A percentile compares a stretch with the other conserved stretches of the same genome.
These are phyloP conservation scores for Holtermanniella nyarrowii DNA, from an alignment of 768 basidiomycete species.

Conservation along the genomic window DNA sequence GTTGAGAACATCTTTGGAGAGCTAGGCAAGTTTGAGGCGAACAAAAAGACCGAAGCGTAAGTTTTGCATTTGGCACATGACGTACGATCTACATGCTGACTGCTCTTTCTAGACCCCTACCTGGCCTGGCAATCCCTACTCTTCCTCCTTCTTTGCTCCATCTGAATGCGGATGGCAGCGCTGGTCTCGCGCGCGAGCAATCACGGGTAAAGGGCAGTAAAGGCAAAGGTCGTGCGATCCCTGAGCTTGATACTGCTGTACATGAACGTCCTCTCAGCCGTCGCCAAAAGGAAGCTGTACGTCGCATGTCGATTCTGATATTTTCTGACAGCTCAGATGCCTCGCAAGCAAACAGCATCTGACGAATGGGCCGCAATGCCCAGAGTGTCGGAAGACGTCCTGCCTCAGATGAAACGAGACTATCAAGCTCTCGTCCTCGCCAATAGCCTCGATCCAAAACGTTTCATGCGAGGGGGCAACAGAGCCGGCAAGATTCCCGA, in stretches of 20 bases:
- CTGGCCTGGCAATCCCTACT: conserved; percentile 21
- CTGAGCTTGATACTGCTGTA: conserved; percentile 18
- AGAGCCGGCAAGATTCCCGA: conserved; percentile 32
- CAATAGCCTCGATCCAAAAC: conserved; percentile 38
- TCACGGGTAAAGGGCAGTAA: conserved; percentile 2
- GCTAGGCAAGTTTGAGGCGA: conserved; percentile 16
- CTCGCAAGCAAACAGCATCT: conserved; percentile 28
- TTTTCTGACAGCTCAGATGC: conserved; percentile 15
- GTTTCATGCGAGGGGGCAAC: conserved; percentile 39
- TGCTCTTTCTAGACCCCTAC: conserved; percentile 23
- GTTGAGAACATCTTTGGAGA: conserved; percentile 11
- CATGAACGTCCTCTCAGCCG: conserved; percentile 23
- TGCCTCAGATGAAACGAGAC: conserved; percentile 39
- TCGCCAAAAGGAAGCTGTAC: conserved; percentile 28
- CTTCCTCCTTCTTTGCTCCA: conserved; percentile 17
- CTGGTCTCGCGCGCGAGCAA: conserved; percentile 9
- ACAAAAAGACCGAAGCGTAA: conserved; percentile 23
- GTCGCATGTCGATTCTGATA: neutral
- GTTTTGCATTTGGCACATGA: conserved; percentile 1
- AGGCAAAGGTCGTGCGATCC: conserved; percentile 1
- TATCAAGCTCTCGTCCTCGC: conserved; percentile 38
- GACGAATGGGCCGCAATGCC: conserved; percentile 37
- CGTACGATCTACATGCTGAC: neutral
- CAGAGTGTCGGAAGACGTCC: conserved; percentile 19
- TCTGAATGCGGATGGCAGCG: conserved; percentile 14